Evolutionary conservation across 345 rosid genomes (phyloP), one percentile per base, ranked within the genome.

Genomic region (Sisymbrium irio): DNA sequence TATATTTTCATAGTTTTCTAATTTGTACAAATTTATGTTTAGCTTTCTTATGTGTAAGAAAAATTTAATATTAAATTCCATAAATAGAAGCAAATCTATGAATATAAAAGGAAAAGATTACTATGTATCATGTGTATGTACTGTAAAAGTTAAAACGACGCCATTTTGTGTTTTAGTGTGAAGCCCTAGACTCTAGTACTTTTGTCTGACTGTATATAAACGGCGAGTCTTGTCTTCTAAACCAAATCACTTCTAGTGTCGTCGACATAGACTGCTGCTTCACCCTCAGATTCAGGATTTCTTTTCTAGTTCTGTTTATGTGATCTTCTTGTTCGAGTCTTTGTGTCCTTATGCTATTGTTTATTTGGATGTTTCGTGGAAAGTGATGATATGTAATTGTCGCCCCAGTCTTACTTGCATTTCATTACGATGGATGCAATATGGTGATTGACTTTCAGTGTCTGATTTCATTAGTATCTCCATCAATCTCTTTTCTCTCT

Each of bases 351-450:
- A 17, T n/a, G 40, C 0, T 18, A 15, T 6, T 42, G n/a, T n/a
- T n/a, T n/a, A n/a, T 54, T 32, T 15, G 40, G 30, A 14, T 3
- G 2, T 22, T n/a, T 42, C 4, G 9, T 6, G 4, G 42, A 72
- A 84, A 72, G 74, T 88, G 94, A 91, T 88, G 94, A 87, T 82
- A 60, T 9, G 30, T 35, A 28, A 25, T 71, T 88, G 97, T 91
- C 92, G 94, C 97, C 92, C 97, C 97, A 88, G 94, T 88, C 92
- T 88, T 91, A 87, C 47, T 69, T 87, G 92, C 84, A 78, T 78
- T n/a, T 61, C 39, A 6, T 35, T 17, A 37, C 71, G 62, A 27
- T 54, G 72, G 33, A 28, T 85, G 83, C 82, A 83, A 76, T 41
- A 47, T 91, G 94, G 91, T 91, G 97, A 91, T 85, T 81, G 92